Base-by-base conservation (phyloP, 2,329 filamentous ascomycete species). In the Pyricularia sp. region DNA sequence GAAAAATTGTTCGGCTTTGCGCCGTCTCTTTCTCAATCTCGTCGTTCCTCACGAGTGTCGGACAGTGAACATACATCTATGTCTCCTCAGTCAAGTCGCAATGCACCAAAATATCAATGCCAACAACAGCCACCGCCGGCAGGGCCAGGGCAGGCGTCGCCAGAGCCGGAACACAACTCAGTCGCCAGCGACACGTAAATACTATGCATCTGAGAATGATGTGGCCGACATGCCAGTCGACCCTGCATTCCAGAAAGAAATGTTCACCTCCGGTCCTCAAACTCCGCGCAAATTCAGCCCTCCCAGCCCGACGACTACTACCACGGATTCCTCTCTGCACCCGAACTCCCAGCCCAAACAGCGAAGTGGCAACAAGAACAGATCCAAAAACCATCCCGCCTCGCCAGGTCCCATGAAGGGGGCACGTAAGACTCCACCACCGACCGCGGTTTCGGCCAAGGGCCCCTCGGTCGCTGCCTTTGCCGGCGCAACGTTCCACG, bases 401-500 rank as follows among this genome's bases (percentile, higher is more conserved):
- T 82, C 82, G 8, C 79, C 81, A 7, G 78, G 77, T 31, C 75
- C 73, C 28, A 70, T 72, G 26, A 78, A 73, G 22, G 72, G 73
- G 22, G 77, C 74, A 31, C 77, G 77, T 26, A 76, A 76, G 62
- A 84, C 81, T 26, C 78, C 78, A 13, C 76, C 78, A 12, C 77
- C 80, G 63, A 77, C 76, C 19, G 72, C 73, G 9, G 73, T 57
- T 24, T 53, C 76, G 33, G 73, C 78, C 68, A 82, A 81, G 71
- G 75, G 81, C 60, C 75, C 75, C 62, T 75, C 75, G 33, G 76
- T 76, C 62, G 80, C 85, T 66, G 87, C 88, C 60, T 99, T 96
- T 76, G 94, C 94, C 53, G 94, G 93, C 16, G 89, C 93, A 40
- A 96, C 92, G 5, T 99, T 97, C 75, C 93, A 97, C 75, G 90